Base-by-base conservation (phyloP, 345 rosid species). In the Firmiana major region DNA sequence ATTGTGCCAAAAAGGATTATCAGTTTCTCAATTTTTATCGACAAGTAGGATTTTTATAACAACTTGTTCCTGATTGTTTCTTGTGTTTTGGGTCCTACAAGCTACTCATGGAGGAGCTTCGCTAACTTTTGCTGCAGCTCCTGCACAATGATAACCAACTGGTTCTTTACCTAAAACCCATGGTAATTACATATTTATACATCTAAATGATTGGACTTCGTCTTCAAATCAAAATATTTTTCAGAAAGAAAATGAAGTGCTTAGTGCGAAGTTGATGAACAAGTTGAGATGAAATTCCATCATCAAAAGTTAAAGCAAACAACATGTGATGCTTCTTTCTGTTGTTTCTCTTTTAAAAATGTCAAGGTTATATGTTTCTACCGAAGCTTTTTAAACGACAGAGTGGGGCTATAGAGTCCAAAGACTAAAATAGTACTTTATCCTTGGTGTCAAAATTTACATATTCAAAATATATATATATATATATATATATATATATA, bases 41-140 rank as follows among this genome's bases (percentile, higher is more conserved):
- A 81, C 86, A 85, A 80, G 31, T 15, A 57, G 46, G 81, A 74
- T 80, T 83, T 80, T 58, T 53, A 17, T 17, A 8, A 49, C 79
- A 63, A 42, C 63, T 82, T 77, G 80, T 49, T 64, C 21, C 58
- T n/a, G 36, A 64, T 63, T 57, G 78, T 80, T 73, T 63, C 49
- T 46, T 58, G 6, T 22, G 48, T 34, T 46, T 19, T 59, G 70
- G 83, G 53, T 70, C 78, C 79, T 77, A 57, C 75, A 65, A 55
- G 0, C 34, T 31, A 31, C 54, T 40, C 26, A 28, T 78, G 76
- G 53, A 58, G 76, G 53, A 58, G 46, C 77, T 66, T 66, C 59
- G 26, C 71, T 54, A 63, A 12, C 21, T 36, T 22, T 45, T 22
- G 46, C 15, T 10, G 49, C 34, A 55, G 8, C 53, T 3, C 74